Conservation (phyloP, 257 asterid species). For the Solanum peruvianum region DNA sequence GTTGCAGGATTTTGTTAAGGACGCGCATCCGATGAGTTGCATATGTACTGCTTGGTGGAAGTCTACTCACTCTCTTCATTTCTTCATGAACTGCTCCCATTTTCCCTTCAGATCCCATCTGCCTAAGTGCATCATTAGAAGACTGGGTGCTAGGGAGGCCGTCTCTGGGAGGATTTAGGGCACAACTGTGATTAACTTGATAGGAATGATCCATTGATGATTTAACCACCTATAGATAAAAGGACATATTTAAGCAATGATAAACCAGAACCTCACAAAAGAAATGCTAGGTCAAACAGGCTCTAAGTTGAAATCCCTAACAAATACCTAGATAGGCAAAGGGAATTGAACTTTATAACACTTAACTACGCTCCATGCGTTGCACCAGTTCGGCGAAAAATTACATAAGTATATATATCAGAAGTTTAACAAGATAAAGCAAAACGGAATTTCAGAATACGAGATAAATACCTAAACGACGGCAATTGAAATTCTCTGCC, state of each 20-base stretch:
- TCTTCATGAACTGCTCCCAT: constrained; percentile 43
- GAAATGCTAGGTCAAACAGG: neutral
- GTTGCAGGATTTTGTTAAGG: constrained; percentile 51
- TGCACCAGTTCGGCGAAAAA: neutral
- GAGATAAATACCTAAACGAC: neutral
- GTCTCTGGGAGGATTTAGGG: constrained; percentile 10
- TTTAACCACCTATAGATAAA: neutral
- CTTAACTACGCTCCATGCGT: neutral
- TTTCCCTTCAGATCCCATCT: constrained; percentile 33
- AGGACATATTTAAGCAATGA: neutral
- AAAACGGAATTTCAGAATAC: neutral
- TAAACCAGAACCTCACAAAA: neutral
- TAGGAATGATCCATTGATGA: constrained; percentile 1
- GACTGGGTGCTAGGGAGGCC: constrained; percentile 4
- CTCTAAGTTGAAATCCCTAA: neutral
- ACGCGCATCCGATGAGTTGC: constrained; percentile 68
- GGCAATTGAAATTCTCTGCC: neutral
- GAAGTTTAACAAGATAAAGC: neutral
- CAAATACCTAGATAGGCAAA: neutral
- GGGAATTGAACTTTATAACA: neutral
- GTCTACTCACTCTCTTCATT: constrained; percentile 32
- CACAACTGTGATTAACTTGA: neutral
- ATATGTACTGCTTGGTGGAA: constrained; percentile 57
- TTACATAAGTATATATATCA: neutral
- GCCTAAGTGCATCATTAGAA: constrained; percentile 4